These are phyloP conservation scores for Paramecium bursaria DNA, from an alignment of 73 alveolate species.

Conservation along the genomic window DNA sequence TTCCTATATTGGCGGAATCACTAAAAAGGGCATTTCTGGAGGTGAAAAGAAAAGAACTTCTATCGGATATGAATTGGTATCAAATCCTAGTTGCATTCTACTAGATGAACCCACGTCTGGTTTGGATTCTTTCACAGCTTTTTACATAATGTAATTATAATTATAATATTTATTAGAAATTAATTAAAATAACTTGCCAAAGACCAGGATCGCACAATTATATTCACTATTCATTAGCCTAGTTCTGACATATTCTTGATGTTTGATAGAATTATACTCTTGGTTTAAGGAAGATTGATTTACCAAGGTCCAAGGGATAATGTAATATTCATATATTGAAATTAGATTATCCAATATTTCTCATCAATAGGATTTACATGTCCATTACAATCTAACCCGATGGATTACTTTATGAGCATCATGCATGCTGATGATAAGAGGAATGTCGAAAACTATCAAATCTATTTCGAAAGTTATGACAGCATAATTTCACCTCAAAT, in stretches of 20 bases:
- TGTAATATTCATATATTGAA: neutral
- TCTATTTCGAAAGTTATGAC: conserved; percentile 39
- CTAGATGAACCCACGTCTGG: conserved; percentile 79
- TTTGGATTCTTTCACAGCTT: conserved; percentile 72
- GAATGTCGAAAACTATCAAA: conserved; percentile 38
- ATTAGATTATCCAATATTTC: conserved; percentile 35
- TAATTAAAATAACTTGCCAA: conserved; percentile 37
- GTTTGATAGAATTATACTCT: conserved; percentile 72
- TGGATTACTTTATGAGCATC: conserved; percentile 54
- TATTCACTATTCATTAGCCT: conserved; percentile 73
- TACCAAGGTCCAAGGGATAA: conserved; percentile 55
- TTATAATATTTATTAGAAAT: neutral
- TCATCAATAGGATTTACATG: conserved; percentile 53
- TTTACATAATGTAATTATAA: conserved; percentile 38
- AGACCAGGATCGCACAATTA: conserved; percentile 41
- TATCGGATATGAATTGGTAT: conserved; percentile 65
- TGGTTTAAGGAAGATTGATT: conserved; percentile 66
- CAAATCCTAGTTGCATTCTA: conserved; percentile 65
- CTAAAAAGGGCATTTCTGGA: conserved; percentile 72
- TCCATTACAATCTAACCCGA: conserved; percentile 57
- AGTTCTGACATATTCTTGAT: conserved; percentile 68
- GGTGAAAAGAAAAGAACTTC: conserved; percentile 75
- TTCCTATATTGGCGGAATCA: conserved; percentile 48
- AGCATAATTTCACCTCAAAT: neutral
- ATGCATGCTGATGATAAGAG: conserved; percentile 1